phyloP scores from a whole-genome alignment of 805 yeast genomes.

The Saccharomycopsis javanensis region DNA sequence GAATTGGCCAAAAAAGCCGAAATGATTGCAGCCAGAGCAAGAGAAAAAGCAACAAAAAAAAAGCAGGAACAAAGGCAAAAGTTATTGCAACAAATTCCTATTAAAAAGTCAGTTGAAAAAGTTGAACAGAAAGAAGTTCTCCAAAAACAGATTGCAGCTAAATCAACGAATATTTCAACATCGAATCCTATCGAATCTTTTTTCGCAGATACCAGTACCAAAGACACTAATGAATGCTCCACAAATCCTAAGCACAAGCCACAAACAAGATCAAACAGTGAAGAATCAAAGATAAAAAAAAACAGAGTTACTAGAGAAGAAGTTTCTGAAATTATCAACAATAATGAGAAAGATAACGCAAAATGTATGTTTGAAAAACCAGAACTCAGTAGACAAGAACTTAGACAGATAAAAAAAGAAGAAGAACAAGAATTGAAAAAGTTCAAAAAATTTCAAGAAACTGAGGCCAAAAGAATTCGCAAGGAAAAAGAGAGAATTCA shows the following conservation, averaged over 20 bases:
- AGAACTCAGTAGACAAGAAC: background rate
- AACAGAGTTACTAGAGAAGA: background rate
- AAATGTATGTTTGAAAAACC: background rate
- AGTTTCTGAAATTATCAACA: background rate
- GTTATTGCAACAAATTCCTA: background rate
- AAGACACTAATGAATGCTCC: background rate
- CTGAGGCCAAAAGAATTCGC: background rate
- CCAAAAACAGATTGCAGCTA: background rate
- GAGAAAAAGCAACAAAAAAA: background rate
- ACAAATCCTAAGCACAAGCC: background rate
- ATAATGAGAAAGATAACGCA: background rate
- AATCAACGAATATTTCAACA: background rate
- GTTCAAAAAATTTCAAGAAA: background rate
- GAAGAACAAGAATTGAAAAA: background rate
- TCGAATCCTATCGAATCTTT: background rate
- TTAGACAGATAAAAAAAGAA: background rate
- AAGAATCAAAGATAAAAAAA: background rate
- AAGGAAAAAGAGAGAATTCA: background rate
- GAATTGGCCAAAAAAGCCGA: conserved; percentile 4
- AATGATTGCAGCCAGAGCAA: background rate
- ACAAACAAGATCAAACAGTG: background rate
- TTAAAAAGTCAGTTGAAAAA: background rate
- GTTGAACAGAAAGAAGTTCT: background rate
- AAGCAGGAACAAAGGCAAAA: background rate
- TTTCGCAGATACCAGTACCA: background rate